A percentile compares a stretch with the other conserved stretches of the same genome.
These are phyloP conservation scores for Pyrus pyrifolia DNA, from an alignment of 306 rosid species.

Conservation along the genomic window DNA sequence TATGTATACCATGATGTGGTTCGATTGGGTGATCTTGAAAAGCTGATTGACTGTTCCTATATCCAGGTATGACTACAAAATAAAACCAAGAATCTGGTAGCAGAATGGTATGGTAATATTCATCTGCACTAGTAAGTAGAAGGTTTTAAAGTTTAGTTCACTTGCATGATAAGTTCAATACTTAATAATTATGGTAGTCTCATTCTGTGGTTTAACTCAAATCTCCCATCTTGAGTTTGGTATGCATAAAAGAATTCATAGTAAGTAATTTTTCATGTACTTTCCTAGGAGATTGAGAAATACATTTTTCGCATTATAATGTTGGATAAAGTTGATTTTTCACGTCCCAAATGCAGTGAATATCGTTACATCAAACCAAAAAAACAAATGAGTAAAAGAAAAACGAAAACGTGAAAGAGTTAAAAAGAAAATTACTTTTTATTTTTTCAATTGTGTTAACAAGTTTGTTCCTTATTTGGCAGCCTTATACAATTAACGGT, in stretches of 20 bases:
- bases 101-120: not conserved
- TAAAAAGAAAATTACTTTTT: not conserved
- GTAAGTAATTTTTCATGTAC: not conserved
- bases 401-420: not conserved
- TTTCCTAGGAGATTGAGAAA: not conserved
- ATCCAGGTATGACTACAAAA: conserved; percentile 52
- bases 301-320: not conserved
- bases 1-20: conserved; percentile 93
- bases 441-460: not conserved
- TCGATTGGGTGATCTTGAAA: conserved; percentile 81
- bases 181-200: not conserved
- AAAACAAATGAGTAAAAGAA: not conserved
- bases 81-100: not conserved
- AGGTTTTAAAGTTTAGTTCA: not conserved
- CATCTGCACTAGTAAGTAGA: too few relatives aligned
- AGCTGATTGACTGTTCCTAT: conserved; percentile 78
- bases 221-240: not conserved
- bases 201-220: too few relatives aligned
- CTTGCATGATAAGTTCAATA: too few relatives aligned
- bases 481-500: conserved; percentile 92
- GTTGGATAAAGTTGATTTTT: not conserved
- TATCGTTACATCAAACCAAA: not conserved
- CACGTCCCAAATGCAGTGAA: not conserved
- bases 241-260: too few relatives aligned
- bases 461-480: conserved; percentile 17